phyloP scores from a whole-genome alignment of 805 yeast species.

The Saccharomycopsis sp. region DNA sequence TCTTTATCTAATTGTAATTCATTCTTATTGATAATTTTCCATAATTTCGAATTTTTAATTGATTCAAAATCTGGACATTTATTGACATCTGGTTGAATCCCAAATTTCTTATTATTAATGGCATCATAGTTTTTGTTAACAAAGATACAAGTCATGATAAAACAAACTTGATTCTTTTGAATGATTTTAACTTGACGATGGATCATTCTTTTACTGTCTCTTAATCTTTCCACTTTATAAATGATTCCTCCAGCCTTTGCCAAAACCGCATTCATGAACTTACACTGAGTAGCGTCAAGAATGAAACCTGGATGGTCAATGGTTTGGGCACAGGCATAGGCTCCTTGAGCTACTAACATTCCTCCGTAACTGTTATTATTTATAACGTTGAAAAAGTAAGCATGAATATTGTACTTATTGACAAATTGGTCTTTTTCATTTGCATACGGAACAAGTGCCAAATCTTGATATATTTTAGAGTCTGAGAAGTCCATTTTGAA shows the following conservation, averaged over 20 bases:
- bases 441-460: too few species aligned
- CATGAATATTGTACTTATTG: not conserved
- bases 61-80: not conserved
- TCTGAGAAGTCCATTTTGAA: too few species aligned
- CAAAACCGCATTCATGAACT: constrained; percentile 2
- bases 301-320: not conserved
- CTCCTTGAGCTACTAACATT: constrained; percentile 1
- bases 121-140: too few species aligned
- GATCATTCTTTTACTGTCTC: constrained; percentile 5
- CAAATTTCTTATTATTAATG: not conserved
- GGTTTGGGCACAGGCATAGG: not conserved
- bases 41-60: not conserved
- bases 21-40: not conserved
- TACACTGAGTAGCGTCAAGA: constrained; percentile 1
- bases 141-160: not conserved
- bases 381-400: not conserved
- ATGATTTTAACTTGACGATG: constrained; percentile 5
- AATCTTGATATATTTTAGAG: too few species aligned
- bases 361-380: constrained; percentile 10
- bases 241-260: not conserved
- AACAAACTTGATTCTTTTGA: not conserved
- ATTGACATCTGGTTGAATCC: not conserved
- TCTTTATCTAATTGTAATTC: too few species aligned
- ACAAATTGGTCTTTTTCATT: not conserved
- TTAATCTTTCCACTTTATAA: not conserved